Conservation (phyloP, 2,329 filamentous ascomycete species). For the Scedosporium dehoogii region DNA sequence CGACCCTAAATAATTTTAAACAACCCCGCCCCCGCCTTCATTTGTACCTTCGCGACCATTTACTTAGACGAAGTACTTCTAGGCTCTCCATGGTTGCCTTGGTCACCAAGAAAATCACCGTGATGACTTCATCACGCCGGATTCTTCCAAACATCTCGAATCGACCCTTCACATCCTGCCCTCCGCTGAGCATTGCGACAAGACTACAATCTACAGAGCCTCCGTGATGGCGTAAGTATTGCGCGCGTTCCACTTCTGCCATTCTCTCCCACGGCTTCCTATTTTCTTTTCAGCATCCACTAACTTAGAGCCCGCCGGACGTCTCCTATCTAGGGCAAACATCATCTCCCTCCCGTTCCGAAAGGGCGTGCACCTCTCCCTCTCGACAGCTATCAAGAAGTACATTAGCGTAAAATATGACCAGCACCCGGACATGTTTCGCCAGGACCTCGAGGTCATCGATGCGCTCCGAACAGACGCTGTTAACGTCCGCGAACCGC, state of each 20-base stretch:
- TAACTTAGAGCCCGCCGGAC: background rate
- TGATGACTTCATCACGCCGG: background rate
- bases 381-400: slow-evolving; percentile 76
- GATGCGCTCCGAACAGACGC: slow-evolving; percentile 76
- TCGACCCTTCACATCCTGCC: background rate
- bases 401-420: slow-evolving; percentile 99
- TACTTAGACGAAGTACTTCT: background rate
- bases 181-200: background rate
- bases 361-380: slow-evolving; percentile 66
- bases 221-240: background rate
- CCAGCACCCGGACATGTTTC: slow-evolving; percentile 96
- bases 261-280: background rate
- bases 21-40: background rate
- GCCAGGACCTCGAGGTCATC: slow-evolving; percentile 73
- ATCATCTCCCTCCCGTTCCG: slow-evolving; percentile 81
- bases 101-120: background rate
- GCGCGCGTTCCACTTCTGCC: background rate
- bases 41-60: background rate
- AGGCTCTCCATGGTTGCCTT: background rate
- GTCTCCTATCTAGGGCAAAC: slow-evolving; percentile 28
- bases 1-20: background rate
- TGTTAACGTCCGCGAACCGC: slow-evolving; percentile 80
- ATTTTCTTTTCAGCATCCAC: background rate
- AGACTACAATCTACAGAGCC: background rate
- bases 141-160: background rate